Conservation (phyloP, 1,284 basidiomycete species). For the Cutaneotrichosporon sp. region DNA sequence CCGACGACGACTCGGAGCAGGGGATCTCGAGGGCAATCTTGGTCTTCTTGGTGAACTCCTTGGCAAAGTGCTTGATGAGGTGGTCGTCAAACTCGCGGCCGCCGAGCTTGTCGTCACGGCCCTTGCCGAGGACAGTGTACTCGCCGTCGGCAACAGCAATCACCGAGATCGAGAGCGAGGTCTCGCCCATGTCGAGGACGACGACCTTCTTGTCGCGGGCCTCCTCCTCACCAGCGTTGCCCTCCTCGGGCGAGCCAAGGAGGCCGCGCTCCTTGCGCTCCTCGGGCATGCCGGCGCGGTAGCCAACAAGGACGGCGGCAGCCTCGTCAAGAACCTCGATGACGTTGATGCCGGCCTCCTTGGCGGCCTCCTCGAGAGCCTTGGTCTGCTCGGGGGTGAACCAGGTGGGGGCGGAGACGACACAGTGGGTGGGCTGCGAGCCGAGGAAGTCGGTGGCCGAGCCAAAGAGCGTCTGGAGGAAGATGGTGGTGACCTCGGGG, state of each 20-base stretch:
- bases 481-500: constrained; percentile 81
- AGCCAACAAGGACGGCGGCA: constrained; percentile 64
- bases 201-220: constrained; percentile 60
- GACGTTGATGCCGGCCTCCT: constrained; percentile 79
- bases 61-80: constrained; percentile 87
- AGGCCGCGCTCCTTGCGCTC: constrained; percentile 52
- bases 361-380: constrained; percentile 72
- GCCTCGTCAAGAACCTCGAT: constrained; percentile 83
- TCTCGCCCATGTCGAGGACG: constrained; percentile 63
- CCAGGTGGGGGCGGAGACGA: constrained; percentile 78
- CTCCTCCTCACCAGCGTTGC: constrained; percentile 54
- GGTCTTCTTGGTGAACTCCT: constrained; percentile 97
- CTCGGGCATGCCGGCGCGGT: constrained; percentile 51
- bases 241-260: constrained; percentile 52
- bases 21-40: constrained; percentile 70
- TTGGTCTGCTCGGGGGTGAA: constrained; percentile 70
- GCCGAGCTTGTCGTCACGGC: constrained; percentile 58
- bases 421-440: constrained; percentile 71
- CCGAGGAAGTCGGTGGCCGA: constrained; percentile 95
- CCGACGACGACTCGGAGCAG: constrained; percentile 59
- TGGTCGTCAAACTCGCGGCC: constrained; percentile 58
- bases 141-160: constrained; percentile 59
- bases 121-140: constrained; percentile 58
- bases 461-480: constrained; percentile 78
- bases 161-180: constrained; percentile 58